Conservation (phyloP, 1,139 yeast genomes). For the Blastobotrys indianensis region DNA sequence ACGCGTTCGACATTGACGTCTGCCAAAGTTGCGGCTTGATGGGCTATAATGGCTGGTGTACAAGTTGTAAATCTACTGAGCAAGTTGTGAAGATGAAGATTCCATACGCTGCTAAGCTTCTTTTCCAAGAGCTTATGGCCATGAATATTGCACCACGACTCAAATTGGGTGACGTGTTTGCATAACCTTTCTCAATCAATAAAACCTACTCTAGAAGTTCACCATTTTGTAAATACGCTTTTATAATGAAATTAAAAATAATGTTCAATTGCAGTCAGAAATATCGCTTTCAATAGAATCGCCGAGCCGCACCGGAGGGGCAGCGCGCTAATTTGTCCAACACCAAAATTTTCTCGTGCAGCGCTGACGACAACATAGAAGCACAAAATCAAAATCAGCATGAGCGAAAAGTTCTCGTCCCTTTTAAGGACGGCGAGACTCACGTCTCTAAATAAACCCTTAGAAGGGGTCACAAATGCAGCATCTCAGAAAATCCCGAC, state of each 20-base stretch:
- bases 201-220: background rate
- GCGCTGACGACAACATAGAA: too few relatives aligned
- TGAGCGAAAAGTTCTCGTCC: constrained; percentile 13
- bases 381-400: background rate
- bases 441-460: constrained; percentile 21
- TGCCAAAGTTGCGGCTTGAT: constrained; percentile 95
- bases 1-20: constrained; percentile 94
- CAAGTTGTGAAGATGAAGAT: constrained; percentile 87
- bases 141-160: constrained; percentile 98
- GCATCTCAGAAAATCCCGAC: constrained; percentile 37
- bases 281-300: too few relatives aligned
- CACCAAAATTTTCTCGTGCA: too few relatives aligned
- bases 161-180: constrained; percentile 59
- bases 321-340: too few relatives aligned
- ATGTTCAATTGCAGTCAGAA: too few relatives aligned
- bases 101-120: constrained; percentile 94
- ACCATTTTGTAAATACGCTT: constrained; percentile 1
- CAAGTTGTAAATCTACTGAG: constrained; percentile 86
- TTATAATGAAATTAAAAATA: background rate
- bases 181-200: background rate
- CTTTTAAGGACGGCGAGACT: constrained; percentile 30
- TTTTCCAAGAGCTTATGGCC: constrained; percentile 98
- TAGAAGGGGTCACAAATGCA: constrained; percentile 12
- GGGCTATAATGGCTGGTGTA: constrained; percentile 98
- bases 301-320: too few relatives aligned